Conservation (phyloP, 2,329 filamentous ascomycete species). For the Aphanocladium album region DNA sequence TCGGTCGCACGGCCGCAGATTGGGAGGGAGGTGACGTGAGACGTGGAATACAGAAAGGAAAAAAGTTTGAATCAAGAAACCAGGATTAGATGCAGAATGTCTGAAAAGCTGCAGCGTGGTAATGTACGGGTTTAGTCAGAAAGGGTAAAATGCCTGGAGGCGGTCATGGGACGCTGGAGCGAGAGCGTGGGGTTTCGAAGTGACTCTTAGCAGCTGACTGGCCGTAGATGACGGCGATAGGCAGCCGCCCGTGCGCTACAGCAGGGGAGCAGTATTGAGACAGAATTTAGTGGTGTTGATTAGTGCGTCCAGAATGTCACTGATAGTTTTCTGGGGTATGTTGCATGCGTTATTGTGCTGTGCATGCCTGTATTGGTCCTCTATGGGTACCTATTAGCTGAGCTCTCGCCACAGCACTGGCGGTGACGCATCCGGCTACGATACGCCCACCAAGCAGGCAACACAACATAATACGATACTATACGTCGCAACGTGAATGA, state of each 20-base stretch:
- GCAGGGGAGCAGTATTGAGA: neutral
- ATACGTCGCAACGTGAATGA: too few relatives aligned
- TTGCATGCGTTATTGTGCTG: too few relatives aligned
- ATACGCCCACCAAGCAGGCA: neutral
- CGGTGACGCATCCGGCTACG: neutral
- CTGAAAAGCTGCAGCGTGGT: neutral
- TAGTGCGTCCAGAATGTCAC: neutral
- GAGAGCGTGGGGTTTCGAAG: neutral
- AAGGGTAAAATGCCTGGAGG: neutral
- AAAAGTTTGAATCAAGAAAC: too few relatives aligned
- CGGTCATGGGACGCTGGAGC: neutral
- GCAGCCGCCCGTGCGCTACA: neutral
- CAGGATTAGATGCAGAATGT: neutral
- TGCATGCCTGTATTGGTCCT: too few relatives aligned
- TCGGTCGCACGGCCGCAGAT: neutral
- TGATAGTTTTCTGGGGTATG: neutral
- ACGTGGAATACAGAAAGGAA: neutral
- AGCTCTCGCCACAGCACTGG: neutral
- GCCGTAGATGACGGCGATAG: neutral
- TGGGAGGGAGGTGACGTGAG: neutral
- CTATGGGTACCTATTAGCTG: too few relatives aligned
- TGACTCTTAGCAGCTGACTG: constrained; percentile 1
- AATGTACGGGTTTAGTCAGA: neutral
- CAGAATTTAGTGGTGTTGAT: neutral
- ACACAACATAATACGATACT: neutral